phyloP scores from a whole-genome alignment of 164 flowering plant species.

The Pachysandra terminalis region DNA sequence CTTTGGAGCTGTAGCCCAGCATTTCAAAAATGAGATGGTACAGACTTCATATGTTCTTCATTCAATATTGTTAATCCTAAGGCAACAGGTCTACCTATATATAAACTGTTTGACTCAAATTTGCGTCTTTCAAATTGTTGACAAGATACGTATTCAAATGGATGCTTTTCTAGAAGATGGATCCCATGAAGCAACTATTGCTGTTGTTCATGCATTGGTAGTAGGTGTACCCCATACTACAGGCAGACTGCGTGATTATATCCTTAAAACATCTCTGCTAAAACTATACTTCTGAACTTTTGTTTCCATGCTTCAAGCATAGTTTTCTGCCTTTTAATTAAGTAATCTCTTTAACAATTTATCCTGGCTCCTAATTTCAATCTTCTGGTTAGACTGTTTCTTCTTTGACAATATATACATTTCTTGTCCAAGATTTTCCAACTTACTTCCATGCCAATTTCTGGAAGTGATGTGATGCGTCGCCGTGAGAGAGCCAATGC shows the following conservation, averaged over 20 bases:
- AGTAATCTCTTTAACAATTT: not conserved
- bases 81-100: not conserved
- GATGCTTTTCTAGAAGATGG: conserved; percentile 99
- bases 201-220: conserved; percentile 85
- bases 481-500: conserved; percentile 87
- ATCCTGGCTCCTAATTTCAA: not conserved
- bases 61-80: not conserved
- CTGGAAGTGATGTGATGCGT: conserved; percentile 60
- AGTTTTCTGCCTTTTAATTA: not conserved
- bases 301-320: not conserved
- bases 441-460: conserved; percentile 40
- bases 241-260: conserved; percentile 92
- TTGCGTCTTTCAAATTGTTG: conserved; percentile 71
- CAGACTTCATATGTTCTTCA: not conserved
- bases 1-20: conserved; percentile 95
- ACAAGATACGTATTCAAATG: conserved; percentile 97
- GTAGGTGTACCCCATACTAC: conserved; percentile 92
- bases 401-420: conserved; percentile 75
- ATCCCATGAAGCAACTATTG: conserved; percentile 91
- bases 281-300: not conserved
- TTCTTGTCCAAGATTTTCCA: conserved; percentile 89
- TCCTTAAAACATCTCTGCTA: conserved; percentile 40
- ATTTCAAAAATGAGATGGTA: conserved; percentile 90
- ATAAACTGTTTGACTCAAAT: conserved; percentile 17
- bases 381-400: conserved; percentile 8